These are phyloP conservation scores for Paecilomyces sp. DNA, from an alignment of 2,329 filamentous ascomycete genomes.

Conservation along the genomic window DNA sequence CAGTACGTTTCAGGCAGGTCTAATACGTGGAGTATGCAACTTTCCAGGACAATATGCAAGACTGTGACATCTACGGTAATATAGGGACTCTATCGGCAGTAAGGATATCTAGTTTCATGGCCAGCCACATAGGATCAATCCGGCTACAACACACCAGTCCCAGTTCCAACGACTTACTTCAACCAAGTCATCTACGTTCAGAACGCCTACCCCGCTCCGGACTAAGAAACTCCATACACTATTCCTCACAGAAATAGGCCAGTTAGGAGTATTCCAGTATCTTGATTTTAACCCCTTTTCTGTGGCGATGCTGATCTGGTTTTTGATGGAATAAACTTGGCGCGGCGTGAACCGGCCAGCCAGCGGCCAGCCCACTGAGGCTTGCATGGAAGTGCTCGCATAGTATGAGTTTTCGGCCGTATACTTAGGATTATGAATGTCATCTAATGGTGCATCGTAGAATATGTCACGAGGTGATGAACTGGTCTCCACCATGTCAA, in stretches of 20 bases:
- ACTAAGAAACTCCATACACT: constrained; percentile 7
- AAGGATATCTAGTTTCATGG: background rate
- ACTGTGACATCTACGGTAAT: background rate
- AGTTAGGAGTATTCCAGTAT: constrained; percentile 6
- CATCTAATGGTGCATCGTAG: constrained; percentile 6
- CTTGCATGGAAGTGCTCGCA: background rate
- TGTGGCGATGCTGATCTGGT: constrained; percentile 3
- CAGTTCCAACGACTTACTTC: constrained; percentile 7
- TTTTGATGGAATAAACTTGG: constrained; percentile 2
- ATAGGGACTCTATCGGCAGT: background rate
- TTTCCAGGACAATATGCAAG: background rate
- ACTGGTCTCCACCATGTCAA: constrained; percentile 3
- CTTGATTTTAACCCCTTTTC: constrained; percentile 5
- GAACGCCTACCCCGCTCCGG: constrained; percentile 4
- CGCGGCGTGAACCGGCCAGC: constrained; percentile 2
- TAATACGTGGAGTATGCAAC: no score
- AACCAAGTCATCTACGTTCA: constrained; percentile 7
- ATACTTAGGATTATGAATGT: background rate
- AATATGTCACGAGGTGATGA: constrained; percentile 7
- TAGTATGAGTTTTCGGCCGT: constrained; percentile 1
- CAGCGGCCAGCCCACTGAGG: background rate
- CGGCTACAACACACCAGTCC: constrained; percentile 1
- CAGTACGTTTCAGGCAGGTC: no score
- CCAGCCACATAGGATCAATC: background rate
- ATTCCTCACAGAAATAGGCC: constrained; percentile 5